Conservation (phyloP, 2,329 filamentous ascomycete species). For the Colletotrichum aenigma region DNA sequence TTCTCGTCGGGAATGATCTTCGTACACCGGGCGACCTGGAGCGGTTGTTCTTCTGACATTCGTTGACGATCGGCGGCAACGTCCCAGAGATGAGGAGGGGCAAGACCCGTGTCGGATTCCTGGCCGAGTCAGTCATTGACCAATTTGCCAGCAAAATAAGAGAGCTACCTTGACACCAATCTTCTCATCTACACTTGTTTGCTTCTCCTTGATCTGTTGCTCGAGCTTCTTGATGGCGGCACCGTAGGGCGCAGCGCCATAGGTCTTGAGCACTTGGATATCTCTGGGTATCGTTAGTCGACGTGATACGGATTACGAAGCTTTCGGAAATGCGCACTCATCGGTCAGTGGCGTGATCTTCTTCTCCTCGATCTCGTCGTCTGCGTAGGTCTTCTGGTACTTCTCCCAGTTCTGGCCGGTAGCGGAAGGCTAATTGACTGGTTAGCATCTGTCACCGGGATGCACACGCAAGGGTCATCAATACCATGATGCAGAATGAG, state of each 20-base stretch:
- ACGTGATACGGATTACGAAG: not conserved
- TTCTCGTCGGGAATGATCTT: conserved; percentile 99
- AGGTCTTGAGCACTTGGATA: conserved; percentile 99
- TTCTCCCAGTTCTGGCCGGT: conserved; percentile 97
- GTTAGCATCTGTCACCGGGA: conserved; percentile 27
- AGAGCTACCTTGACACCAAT: conserved; percentile 77
- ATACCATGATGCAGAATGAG: conserved; percentile 46
- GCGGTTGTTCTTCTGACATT: conserved; percentile 97
- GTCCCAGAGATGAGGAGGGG: conserved; percentile 98
- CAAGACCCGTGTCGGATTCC: conserved; percentile 98
- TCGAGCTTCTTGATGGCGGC: conserved; percentile 95
- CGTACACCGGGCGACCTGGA: conserved; percentile 96
- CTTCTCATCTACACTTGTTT: conserved; percentile 98
- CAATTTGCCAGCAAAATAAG: not conserved
- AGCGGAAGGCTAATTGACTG: conserved; percentile 79
- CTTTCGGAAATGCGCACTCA: conserved; percentile 70
- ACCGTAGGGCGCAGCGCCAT: conserved; percentile 95
- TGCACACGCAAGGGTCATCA: conserved; percentile 21
- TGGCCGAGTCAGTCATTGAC: conserved; percentile 37
- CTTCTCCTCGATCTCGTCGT: conserved; percentile 98
- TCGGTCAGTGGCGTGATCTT: conserved; percentile 97
- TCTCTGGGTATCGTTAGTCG: conserved; percentile 64
- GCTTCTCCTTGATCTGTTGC: conserved; percentile 99
- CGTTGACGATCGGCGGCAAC: conserved; percentile 96
- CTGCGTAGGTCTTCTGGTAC: conserved; percentile 95